Evolutionary conservation across 225 moss, liverwort and hornwort genomes (phyloP), one percentile per base, ranked within the genome.

Genomic region (Takakia lepidozioides): DNA sequence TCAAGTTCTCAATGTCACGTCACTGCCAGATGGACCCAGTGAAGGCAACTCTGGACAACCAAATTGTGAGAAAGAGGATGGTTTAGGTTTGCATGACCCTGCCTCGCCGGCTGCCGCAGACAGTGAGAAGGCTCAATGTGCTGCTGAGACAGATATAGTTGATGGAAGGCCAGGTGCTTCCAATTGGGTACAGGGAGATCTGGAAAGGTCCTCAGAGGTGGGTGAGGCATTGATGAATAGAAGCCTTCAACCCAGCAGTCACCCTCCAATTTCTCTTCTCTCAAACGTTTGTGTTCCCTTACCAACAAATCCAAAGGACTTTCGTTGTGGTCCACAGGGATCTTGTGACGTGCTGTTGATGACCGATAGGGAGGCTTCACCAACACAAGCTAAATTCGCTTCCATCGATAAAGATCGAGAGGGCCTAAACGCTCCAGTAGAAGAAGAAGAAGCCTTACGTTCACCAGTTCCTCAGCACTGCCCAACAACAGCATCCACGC

Each of bases 11-110:
- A 19, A 21, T 28, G 60, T 49, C 19, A 32, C 49, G 11, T 52
- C 42, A 44, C 42, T 49, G 55, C 30, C 54, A 36, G 32, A 32
- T 11, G 67, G 59, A 56, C 37, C 29, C 41, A 51, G 25, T 43
- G 63, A 70, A 51, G 61, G 27, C 55, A 51, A 49, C 35, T 58
- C 27, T 60, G 55, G 63, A 29, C 58, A 58, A 50, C 36, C 69
- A n/a, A 49, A 46, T 22, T 32, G 22, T 32, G 32, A 32, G 32
- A 32, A 32, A 32, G 32, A 32, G 32, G 32, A 32, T 32, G 32
- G 8, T 32, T 11, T 11, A 6, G 32, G 7, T 11, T 0, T 32
- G 1, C 7, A 32, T 32, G 32, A 11, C 8, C 11, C 32, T 32
- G 32, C 7, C n/a, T n/a, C n/a, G n/a, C n/a, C n/a, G 32, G 32